phyloP scores from a whole-genome alignment of 768 basidiomycete species.

The Termitomyces sp. region DNA sequence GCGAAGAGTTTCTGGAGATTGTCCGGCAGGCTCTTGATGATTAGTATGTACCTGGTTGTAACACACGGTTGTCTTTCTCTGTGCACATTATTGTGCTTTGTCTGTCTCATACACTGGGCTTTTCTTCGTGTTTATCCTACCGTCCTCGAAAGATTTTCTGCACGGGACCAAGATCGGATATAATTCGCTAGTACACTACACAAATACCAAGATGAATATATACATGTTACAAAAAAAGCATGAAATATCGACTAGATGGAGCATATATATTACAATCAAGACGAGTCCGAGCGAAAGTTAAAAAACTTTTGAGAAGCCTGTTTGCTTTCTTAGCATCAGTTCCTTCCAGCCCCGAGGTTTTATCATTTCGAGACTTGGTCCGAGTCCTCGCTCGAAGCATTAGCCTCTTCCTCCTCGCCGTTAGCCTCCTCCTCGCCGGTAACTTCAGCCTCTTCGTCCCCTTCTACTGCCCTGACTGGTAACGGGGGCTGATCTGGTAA shows the following conservation, averaged over 20 bases:
- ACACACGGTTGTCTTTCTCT: background rate
- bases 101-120: background rate
- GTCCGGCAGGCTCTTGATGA: conserved; percentile 26
- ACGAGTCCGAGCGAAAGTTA: background rate
- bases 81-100: too few relatives aligned
- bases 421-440: background rate
- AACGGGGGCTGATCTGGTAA: conserved; percentile 51
- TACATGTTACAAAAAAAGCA: background rate
- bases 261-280: background rate
- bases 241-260: background rate
- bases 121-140: background rate
- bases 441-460: conserved; percentile 11
- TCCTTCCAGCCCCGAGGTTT: background rate
- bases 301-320: background rate
- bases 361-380: background rate
- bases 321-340: background rate
- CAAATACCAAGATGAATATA: background rate
- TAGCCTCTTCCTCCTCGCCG: too few relatives aligned
- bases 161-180: too few relatives aligned
- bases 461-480: conserved; percentile 22
- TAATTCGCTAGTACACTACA: too few relatives aligned
- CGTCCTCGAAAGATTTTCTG: too few relatives aligned
- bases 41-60: background rate
- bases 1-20: conserved; percentile 30
- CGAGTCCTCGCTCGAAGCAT: background rate